phyloP scores from a whole-genome alignment of 139 green algal genomes.

The Coelastrella sp. region DNA sequence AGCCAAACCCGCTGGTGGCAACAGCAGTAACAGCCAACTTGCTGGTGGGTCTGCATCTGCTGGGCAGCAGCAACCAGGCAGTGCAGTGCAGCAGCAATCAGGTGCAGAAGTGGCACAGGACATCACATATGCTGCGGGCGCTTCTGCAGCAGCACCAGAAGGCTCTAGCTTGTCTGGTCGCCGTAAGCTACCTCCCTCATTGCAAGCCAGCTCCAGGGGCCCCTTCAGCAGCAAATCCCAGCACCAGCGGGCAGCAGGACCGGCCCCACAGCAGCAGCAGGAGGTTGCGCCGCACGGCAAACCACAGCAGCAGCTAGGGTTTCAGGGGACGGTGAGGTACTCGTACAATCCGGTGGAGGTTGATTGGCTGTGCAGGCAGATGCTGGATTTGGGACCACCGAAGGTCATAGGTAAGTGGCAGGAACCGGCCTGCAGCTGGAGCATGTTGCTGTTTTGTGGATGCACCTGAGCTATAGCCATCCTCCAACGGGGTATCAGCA shows the following conservation, averaged over 20 bases:
- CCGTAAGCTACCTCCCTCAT: not conserved
- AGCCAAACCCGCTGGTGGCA: too few species aligned
- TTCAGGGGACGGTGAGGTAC: not conserved
- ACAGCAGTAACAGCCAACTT: too few species aligned
- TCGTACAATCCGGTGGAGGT: slow-evolving; percentile 11
- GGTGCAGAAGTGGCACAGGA: too few species aligned
- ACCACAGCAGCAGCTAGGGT: not conserved
- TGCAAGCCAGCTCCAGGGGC: slow-evolving; percentile 12
- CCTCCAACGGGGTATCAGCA: too few species aligned
- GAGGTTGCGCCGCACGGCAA: not conserved
- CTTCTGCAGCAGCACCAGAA: slow-evolving; percentile 5
- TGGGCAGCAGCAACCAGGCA: too few species aligned
- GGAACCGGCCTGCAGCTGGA: too few species aligned
- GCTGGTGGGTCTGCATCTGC: too few species aligned
- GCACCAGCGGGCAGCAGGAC: not conserved
- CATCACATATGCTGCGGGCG: too few species aligned
- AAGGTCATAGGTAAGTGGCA: not conserved
- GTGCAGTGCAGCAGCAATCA: not conserved
- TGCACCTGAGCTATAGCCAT: too few species aligned
- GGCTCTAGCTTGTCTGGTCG: not conserved
- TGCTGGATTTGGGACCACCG: slow-evolving; percentile 13
- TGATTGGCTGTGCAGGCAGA: slow-evolving; percentile 26
- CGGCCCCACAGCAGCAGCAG: not conserved
- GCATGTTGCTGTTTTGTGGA: too few species aligned
- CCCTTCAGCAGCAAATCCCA: not conserved